phyloP scores from a whole-genome alignment of 176 grass and related monocot species.

The Saccharum spontaneum region DNA sequence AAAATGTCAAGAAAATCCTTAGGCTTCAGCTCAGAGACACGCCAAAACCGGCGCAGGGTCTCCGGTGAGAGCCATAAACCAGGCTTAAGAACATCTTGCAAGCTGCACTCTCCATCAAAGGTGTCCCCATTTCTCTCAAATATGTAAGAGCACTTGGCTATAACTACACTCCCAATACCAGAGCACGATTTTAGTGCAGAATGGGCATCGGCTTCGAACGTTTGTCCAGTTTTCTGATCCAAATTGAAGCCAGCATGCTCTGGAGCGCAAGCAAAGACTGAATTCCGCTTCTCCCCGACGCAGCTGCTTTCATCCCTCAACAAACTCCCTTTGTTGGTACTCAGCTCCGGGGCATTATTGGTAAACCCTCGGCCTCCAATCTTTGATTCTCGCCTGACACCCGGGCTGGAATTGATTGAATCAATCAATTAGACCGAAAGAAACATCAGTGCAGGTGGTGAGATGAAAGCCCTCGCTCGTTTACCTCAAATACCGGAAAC shows the following conservation, averaged over 20 bases:
- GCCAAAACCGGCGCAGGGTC: conserved; percentile 68
- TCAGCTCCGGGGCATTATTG: conserved; percentile 1
- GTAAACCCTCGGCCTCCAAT: neutral
- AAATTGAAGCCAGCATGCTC: neutral
- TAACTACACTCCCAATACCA: conserved; percentile 51
- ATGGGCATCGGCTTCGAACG: neutral
- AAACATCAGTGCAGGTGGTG: neutral
- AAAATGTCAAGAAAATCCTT: conserved; percentile 67
- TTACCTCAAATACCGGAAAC: neutral
- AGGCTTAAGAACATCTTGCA: conserved; percentile 63
- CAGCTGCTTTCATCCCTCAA: conserved; percentile 9
- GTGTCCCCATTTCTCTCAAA: conserved; percentile 43
- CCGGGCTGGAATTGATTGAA: neutral
- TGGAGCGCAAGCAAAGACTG: neutral
- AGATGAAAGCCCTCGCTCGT: neutral
- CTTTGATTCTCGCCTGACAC: neutral
- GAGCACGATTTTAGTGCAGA: conserved; percentile 26
- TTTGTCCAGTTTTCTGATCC: neutral
- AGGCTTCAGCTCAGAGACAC: conserved; percentile 51
- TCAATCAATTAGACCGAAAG: neutral
- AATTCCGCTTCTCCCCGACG: conserved; percentile 26
- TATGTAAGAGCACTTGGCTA: conserved; percentile 56
- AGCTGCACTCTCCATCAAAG: conserved; percentile 41
- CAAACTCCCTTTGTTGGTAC: neutral
- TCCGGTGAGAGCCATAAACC: conserved; percentile 67